Conservation (phyloP, 2,329 filamentous ascomycete genomes). For the Bimuria novae-zelandiae region DNA sequence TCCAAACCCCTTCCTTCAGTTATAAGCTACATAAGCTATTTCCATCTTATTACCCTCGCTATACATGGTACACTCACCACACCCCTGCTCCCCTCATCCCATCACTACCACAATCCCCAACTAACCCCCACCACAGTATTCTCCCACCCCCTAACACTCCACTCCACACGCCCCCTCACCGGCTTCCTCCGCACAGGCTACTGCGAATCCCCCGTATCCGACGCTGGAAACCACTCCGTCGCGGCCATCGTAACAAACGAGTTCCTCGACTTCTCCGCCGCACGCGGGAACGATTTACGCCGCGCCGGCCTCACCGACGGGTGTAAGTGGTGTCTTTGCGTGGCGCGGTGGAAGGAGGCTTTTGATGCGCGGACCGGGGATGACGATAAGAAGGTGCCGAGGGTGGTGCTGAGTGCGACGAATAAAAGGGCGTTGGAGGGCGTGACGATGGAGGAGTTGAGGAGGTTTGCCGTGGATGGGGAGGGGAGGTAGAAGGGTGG, state of each 20-base stretch:
- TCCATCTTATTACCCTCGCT: too few relatives aligned
- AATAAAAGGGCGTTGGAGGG: conserved; percentile 57
- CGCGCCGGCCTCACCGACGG: conserved; percentile 59
- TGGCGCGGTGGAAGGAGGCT: conserved; percentile 63
- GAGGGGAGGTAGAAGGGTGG: neutral
- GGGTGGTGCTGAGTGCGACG: conserved; percentile 57
- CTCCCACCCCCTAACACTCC: conserved; percentile 61
- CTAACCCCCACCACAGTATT: conserved; percentile 54
- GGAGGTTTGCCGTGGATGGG: conserved; percentile 51
- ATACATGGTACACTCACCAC: neutral
- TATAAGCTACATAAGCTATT: neutral
- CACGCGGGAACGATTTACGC: conserved; percentile 63
- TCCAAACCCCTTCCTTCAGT: neutral
- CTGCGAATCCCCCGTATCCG: conserved; percentile 59
- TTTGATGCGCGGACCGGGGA: conserved; percentile 58
- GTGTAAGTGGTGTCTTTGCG: conserved; percentile 68
- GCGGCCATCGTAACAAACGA: conserved; percentile 62
- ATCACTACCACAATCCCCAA: conserved; percentile 4
- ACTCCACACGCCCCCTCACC: conserved; percentile 63
- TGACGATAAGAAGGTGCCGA: conserved; percentile 53
- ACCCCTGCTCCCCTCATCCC: neutral
- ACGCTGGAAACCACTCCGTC: conserved; percentile 64
- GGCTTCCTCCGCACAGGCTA: conserved; percentile 67
- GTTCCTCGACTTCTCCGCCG: conserved; percentile 65
- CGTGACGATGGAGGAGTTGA: conserved; percentile 55